Evolutionary conservation across 768 basidiomycete species (phyloP), one percentile per base, ranked within the genome.

Genomic region (Lentinula detonsa): DNA sequence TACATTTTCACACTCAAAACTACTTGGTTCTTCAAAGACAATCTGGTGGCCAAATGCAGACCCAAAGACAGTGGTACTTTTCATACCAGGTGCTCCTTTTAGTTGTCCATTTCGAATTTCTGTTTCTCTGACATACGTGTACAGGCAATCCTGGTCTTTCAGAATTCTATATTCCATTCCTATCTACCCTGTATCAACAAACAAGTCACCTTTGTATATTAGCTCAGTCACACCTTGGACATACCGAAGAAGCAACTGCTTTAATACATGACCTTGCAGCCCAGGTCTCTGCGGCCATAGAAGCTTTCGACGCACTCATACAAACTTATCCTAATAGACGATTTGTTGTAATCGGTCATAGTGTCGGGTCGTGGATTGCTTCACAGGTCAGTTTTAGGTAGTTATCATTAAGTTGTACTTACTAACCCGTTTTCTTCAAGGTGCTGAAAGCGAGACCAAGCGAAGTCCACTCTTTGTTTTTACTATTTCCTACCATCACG

Each of bases 401-500:
- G 21, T 51, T 3, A 9, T 31, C 11, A 13, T n/a, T 28, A 33
- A 23, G 23, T 11, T 31, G 42, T 34, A 33, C 21, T 13, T 4
- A 7, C 56, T 33, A 9, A 43, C 35, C 21, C 8, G 23, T 40
- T 21, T 18, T 10, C 39, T 31, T 52, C 16, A 65, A 88, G 85
- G 73, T 85, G 7, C 65, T 87, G 57, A 85, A 85, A 71, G 71
- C 71, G 15, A 74, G 80, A 53, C 68, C 74, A 13, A 58, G 71
- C 15, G 63, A 66, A 15, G 68, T 85, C 16, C 61, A 74, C 11
- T 75, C 76, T 4, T 72, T 76, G 1, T 86, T 88, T 63, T 68
- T 91, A 58, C 75, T 95, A 7, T 90, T 88, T 71, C 91, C 91
- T 0, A 84, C 90, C 0, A 74, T 91, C 37, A 79, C 80, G 2